phyloP scores from a whole-genome alignment of 2,329 filamentous ascomycete species.

The Xylariaceae sp. region DNA sequence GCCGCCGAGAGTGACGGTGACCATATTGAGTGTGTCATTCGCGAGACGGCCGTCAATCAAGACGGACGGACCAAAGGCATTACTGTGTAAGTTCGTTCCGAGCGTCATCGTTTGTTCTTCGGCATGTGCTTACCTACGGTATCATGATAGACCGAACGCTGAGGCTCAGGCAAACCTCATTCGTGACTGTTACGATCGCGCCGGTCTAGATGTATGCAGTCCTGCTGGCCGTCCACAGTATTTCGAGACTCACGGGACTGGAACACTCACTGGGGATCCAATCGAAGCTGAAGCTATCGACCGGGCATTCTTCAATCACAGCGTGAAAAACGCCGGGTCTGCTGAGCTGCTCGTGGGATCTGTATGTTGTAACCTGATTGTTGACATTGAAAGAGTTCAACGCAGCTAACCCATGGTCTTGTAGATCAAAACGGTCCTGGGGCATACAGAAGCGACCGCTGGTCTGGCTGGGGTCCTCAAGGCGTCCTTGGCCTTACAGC shows the following conservation, averaged over 20 bases:
- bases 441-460: constrained; percentile 20
- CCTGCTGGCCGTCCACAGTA: constrained; percentile 8
- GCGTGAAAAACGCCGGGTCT: neutral
- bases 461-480: constrained; percentile 23
- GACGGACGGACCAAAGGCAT: constrained; percentile 12
- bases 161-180: constrained; percentile 14
- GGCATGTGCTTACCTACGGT: neutral
- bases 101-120: too few species aligned
- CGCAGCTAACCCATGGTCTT: too few species aligned
- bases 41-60: constrained; percentile 21
- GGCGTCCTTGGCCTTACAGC: constrained; percentile 12
- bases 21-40: constrained; percentile 27
- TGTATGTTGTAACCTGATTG: too few species aligned
- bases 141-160: constrained; percentile 6
- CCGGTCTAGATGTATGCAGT: constrained; percentile 9
- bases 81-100: constrained; percentile 10
- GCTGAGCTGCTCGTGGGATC: constrained; percentile 10
- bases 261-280: constrained; percentile 16
- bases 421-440: constrained; percentile 23
- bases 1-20: constrained; percentile 27
- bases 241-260: constrained; percentile 20
- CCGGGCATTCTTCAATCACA: constrained; percentile 6
- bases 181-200: constrained; percentile 8
- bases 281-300: constrained; percentile 16
- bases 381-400: too few species aligned